These are phyloP conservation scores for Aspergillus caelatus DNA, from an alignment of 2,329 filamentous ascomycete genomes.

Conservation along the genomic window DNA sequence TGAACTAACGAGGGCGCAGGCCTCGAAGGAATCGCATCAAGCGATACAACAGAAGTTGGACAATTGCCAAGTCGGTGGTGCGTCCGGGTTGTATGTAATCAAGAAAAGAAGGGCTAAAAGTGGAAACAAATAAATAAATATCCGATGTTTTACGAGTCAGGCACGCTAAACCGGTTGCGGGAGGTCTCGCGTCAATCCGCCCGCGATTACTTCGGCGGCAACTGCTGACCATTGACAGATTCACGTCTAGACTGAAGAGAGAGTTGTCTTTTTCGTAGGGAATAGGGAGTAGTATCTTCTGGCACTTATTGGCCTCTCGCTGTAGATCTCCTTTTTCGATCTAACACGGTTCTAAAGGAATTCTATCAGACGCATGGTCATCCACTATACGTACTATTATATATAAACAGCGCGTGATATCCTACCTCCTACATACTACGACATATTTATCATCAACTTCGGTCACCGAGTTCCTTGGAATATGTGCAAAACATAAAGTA, in stretches of 20 bases:
- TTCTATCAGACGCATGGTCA: neutral
- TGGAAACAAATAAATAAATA: neutral
- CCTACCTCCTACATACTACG: no score
- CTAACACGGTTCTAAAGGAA: neutral
- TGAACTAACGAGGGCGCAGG: neutral
- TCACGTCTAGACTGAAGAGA: no score
- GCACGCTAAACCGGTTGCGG: neutral
- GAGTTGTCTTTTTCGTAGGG: no score
- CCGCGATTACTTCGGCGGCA: neutral
- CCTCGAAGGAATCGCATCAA: neutral
- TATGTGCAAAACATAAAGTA: neutral
- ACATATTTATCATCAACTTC: no score
- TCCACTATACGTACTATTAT: no score
- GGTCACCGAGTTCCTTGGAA: neutral
- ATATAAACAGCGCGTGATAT: accelerated
- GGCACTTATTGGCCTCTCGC: neutral
- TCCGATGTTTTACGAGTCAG: neutral
- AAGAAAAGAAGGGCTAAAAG: neutral
- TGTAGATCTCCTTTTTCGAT: neutral
- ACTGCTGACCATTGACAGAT: no score
- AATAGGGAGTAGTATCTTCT: neutral
- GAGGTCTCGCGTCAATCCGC: neutral
- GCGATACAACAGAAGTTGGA: neutral
- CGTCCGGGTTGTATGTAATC: neutral
- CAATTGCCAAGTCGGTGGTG: neutral